Evolutionary conservation across 2,329 filamentous ascomycete species (phyloP).

Genomic region (Tolypocladium tundrense): DNA sequence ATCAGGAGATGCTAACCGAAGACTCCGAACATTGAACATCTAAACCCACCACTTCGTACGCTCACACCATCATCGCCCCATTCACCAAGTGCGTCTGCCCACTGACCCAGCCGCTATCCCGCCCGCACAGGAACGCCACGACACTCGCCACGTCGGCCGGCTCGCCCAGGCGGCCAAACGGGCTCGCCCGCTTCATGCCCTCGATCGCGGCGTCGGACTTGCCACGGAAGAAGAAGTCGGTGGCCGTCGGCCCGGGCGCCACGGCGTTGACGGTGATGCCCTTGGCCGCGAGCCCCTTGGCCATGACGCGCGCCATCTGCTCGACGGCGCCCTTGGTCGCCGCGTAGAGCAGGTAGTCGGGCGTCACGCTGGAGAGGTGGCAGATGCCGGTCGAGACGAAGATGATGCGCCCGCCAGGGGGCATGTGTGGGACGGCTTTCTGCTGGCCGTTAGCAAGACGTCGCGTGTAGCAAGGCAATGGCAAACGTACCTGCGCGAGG

Average conservation of each 20-base stretch:
- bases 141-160: slow-evolving; percentile 10
- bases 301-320: slow-evolving; percentile 43
- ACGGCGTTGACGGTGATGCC: slow-evolving; percentile 37
- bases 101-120: slow-evolving; percentile 10
- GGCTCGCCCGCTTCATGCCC: slow-evolving; percentile 18
- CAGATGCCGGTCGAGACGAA: slow-evolving; percentile 37
- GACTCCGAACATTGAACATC: too few relatives aligned
- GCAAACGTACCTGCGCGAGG: slow-evolving; percentile 27
- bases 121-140: slow-evolving; percentile 8
- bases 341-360: slow-evolving; percentile 40
- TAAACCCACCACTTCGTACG: too few relatives aligned
- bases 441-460: slow-evolving; percentile 12
- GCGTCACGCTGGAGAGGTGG: slow-evolving; percentile 25
- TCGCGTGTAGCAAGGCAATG: neutral
- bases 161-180: slow-evolving; percentile 10
- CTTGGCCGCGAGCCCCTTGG: slow-evolving; percentile 42
- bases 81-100: slow-evolving; percentile 11
- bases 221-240: slow-evolving; percentile 42
- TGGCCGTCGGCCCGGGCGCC: slow-evolving; percentile 36
- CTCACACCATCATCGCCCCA: slow-evolving; percentile 2
- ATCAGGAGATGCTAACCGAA: too few relatives aligned
- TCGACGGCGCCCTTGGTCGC: slow-evolving; percentile 50
- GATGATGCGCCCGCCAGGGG: slow-evolving; percentile 35
- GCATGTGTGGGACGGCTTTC: slow-evolving; percentile 42
- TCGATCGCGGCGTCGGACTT: slow-evolving; percentile 36